Evolutionary conservation across 345 rosid genomes (phyloP), one percentile per base, ranked within the genome.

Genomic region (Angophora floribunda): DNA sequence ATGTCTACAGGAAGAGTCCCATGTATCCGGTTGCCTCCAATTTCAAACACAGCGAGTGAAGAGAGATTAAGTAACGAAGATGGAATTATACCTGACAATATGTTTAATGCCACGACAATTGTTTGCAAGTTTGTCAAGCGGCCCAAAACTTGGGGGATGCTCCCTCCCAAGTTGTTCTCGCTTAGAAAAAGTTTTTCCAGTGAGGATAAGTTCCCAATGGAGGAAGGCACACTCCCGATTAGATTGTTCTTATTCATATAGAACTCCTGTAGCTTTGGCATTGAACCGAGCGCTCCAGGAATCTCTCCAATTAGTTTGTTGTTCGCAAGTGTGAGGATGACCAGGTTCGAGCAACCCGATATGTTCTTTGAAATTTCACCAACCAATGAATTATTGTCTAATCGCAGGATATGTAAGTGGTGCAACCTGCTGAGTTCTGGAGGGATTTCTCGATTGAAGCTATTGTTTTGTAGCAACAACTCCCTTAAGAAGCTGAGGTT

Each of bases 41-140:
- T 47, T 36, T 70, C 26, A 5, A 70, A 70, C 0, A 0, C 1
- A 36, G 17, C 26, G 4, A 70, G 47, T 0, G 80, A 70, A 17
- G 47, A 70, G 80, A 70, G 80, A 70, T 36, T 36, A 6, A 70
- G 80, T 70, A 70, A 36, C 9, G 80, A 70, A 70, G 47, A 70
- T 17, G 80, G 26, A 32, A 70, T 8, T 3, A 26, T 70, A 36
- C 80, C 26, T 4, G 26, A 36, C 13, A 70, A 70, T 70, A 0
- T 70, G 13, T 70, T 70, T 16, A 13, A 24, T 17, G 2, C 80
- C 1, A 36, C 36, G 7, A 24, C 24, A 70, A 70, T 11, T 47
- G 32, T 4, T 70, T 70, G 80, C 47, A 70, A 32, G 80, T 70
- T 70, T 36, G 80, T 17, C 47, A 36, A 11, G 7, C 17, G 80